Percentiles rank a stretch among this genome's conserved stretches.
Conservation (phyloP, 176 grass and related monocot species). For the Alopecurus myosuroides region DNA sequence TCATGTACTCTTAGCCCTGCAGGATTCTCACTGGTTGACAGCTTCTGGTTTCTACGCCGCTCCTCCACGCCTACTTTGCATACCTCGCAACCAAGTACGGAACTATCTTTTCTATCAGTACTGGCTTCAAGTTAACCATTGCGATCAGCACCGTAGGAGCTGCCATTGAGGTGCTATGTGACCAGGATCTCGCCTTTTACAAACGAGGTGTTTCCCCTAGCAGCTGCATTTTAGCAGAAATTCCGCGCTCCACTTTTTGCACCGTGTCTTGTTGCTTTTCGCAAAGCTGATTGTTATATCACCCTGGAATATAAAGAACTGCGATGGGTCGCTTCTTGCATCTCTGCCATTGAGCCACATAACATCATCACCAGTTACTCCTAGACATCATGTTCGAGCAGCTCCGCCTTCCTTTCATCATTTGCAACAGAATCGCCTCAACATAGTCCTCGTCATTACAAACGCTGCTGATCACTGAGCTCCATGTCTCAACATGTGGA, state of each 20-base stretch:
- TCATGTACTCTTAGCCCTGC: neutral
- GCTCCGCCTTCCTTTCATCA: slow-evolving; percentile 12
- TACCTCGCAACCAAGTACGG: slow-evolving; percentile 28
- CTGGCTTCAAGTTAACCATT: slow-evolving; percentile 33
- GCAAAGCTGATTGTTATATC: neutral
- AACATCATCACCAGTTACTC: slow-evolving; percentile 5
- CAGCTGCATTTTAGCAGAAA: neutral
- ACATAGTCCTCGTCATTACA: slow-evolving; percentile 33
- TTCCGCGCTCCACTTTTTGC: neutral
- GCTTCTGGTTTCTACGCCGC: neutral
- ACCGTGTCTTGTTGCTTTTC: neutral
- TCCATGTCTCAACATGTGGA: slow-evolving; percentile 69
- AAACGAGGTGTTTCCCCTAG: slow-evolving; percentile 14
- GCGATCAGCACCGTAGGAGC: slow-evolving; percentile 30
- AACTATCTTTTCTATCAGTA: slow-evolving; percentile 38
- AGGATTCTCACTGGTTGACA: slow-evolving; percentile 28
- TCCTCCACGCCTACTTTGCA: neutral
- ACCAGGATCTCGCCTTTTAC: slow-evolving; percentile 41
- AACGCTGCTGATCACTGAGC: slow-evolving; percentile 40
- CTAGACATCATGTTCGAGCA: slow-evolving; percentile 3
- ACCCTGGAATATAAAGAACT: slow-evolving; percentile 3
- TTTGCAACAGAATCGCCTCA: slow-evolving; percentile 24
- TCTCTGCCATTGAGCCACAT: neutral
- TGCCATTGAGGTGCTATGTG: slow-evolving; percentile 23
- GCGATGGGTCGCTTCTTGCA: neutral